Evolutionary conservation across 2,329 filamentous ascomycete genomes (phyloP), one percentile per base, ranked within the genome.

Genomic region (Didymella lethalis): DNA sequence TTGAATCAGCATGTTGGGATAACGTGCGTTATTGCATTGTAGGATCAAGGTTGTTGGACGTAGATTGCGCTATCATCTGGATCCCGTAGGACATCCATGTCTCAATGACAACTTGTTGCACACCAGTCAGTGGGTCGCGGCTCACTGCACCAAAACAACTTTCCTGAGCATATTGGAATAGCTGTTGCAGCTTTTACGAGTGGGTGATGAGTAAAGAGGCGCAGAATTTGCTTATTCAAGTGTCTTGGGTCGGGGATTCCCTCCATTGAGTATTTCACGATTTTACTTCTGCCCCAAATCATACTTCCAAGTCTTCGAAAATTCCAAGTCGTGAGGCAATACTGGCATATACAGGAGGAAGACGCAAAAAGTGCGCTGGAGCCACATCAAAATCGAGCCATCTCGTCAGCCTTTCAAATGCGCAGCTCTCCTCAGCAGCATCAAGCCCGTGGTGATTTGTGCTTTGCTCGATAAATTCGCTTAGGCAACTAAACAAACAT

Each of bases 101-200:
- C 43, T n/a, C n/a, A n/a, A n/a, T 32, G 43, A 43, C 26, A 29
- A 50, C 20, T 43, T 25, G 48, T 50, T 32, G 36, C 48, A 41
- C 10, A 28, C 25, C 36, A 48, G 47, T 23, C 32, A 25, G 41
- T 44, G 41, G 28, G 41, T 25, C 28, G 25, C 16, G 16, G 41
- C 6, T 44, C 41, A 25, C 41, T 28, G 23, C 41, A 44, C 14
- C 18, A 14, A 28, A 26, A 25, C 2, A 12, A 26, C 10, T 4
- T 16, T 20, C 32, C n/a, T 7, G 32, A 36, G 16, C 16, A n/a
- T 36, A 16, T 12, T 16, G 4, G 10, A 32, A 32, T 4, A 23
- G 6, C 38, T 12, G 7, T 36, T 36, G 14, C 14, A 10, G n/a
- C 11, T 40, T 11, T 40, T 12, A 6, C 5, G 18, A 20, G 38